Evolutionary conservation across 2,329 filamentous ascomycete genomes (phyloP), one percentile per base, ranked within the genome.

Genomic region (Tolypocladium nubicola): DNA sequence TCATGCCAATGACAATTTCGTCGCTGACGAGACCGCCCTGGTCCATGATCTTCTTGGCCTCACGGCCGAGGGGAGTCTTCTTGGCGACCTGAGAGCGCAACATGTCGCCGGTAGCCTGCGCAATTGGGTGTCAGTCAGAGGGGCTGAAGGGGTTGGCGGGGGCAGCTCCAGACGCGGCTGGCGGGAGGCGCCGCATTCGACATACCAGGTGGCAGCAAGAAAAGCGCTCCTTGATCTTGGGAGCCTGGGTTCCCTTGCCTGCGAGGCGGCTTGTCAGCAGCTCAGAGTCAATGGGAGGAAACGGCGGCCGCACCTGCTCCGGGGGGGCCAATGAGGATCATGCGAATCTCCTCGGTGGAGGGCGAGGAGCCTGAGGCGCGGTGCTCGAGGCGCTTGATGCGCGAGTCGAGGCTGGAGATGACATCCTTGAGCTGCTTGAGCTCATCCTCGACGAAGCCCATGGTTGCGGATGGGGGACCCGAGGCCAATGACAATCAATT

Each of bases 41-140:
- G 72, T 99, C 94, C 94, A 99, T 99, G 75, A 99, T 99, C 86
- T 97, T 97, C 87, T 99, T 99, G 64, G 94, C 94, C 80, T 97
- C 91, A 71, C 89, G 85, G 66, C 94, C 94, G 63, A 99, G 85
- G 59, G 89, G 77, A 58, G 94, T 99, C 86, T 97, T 97, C 79
- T 96, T 95, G 64, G 93, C 89, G 71, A 99, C 94, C 76, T 99
- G 94, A 65, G 92, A 96, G 70, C 94, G 91, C 70, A 99, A 84
- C 94, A 99, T 99, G 77, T 99, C 94, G 73, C 94, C 94, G 59
- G 94, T 99, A 62, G 94, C 94, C 92, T 97, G 61, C 45, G 63
- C 59, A 58, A 57, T 59, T 56, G 43, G 57, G 26, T 49, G 45
- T 58, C 64, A 23, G 56, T 53, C 47, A 43, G 16, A 53, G 6